phyloP scores from a whole-genome alignment of 805 yeast species.

The Candida golubevii region DNA sequence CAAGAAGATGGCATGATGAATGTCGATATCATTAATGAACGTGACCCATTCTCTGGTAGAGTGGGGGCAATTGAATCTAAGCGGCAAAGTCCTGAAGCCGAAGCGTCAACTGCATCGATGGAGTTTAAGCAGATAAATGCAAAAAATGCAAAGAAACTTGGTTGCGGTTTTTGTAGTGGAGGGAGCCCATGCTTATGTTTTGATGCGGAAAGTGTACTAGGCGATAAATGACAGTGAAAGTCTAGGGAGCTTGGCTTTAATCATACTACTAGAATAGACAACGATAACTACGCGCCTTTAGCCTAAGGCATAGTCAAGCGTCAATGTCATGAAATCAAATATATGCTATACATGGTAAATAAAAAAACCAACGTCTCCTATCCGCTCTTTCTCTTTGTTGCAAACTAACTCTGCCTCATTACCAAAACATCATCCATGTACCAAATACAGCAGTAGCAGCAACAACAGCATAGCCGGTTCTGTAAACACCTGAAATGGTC shows the following conservation, averaged over 20 bases:
- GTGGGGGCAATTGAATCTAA: conserved; percentile 3
- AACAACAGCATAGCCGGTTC: conserved; percentile 82
- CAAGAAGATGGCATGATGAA: conserved; percentile 14
- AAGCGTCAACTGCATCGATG: neutral
- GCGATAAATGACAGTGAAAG: conserved; percentile 10
- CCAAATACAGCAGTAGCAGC: conserved; percentile 61
- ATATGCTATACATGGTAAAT: conserved; percentile 2
- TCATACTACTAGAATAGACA: too few species aligned
- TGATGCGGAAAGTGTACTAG: conserved; percentile 30
- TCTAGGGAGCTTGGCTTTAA: too few species aligned
- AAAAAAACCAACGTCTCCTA: neutral
- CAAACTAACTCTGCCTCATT: neutral
- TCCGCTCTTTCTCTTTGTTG: too few species aligned
- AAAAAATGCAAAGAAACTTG: conserved; percentile 8
- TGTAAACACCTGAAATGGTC: conserved; percentile 81
- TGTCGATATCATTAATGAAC: conserved; percentile 15
- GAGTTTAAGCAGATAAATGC: conserved; percentile 4
- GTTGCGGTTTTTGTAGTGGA: conserved; percentile 36
- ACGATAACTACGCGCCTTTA: too few species aligned
- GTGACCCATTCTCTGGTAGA: conserved; percentile 11
- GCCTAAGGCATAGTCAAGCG: neutral
- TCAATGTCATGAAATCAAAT: conserved; percentile 4
- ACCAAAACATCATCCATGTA: conserved; percentile 48
- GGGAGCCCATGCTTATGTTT: conserved; percentile 41
- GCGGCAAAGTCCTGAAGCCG: neutral